Base-by-base conservation (phyloP, 352 stramenopile species). In the Lagenidium sp. region DNA sequence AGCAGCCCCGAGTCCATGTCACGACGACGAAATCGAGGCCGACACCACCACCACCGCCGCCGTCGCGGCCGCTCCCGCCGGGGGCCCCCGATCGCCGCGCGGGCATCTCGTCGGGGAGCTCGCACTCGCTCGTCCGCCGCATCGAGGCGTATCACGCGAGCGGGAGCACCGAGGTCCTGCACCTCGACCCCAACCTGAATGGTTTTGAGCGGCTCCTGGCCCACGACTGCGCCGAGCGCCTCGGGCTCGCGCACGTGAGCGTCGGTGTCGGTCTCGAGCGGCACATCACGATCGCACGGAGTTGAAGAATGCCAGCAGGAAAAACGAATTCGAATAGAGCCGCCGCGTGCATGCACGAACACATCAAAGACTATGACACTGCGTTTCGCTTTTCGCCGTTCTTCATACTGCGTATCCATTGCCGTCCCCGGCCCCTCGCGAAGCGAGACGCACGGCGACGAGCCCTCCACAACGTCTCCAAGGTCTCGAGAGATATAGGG, bases 121-220 rank as follows among this genome's bases (percentile, higher is more conserved):
- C 67, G 10, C 81, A 93, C 51, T 82, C 78, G 31, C 52, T 93
- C n/a, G 81, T 93, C 20, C 85, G 85, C 60, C 82, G 82, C 45
- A 90, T 93, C 11, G 75, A 91, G 43, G 63, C 54, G 21, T 93
- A 84, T 44, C 45, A 41, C 24, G 68, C 68, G 29, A 83, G 75
- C n/a, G 57, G 56, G 13, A 55, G 50, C 24, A 54, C 43, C 4
- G 47, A 70, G 20, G 54, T 65, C 47, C 40, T 93, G 35, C 81
- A 93, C 36, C 39, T 93, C 45, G 70, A 84, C 47, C 50, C 75
- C 3, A 83, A 73, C 41, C 53, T 93, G 41, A 93, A 93, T 42
- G 69, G 75, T 39, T 93, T 89, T 39, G 81, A 93, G 56, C 71
- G 78, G 6, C 40, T 91, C 37, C 60, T 91, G 19, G 78, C 81